Evolutionary conservation across 1,139 yeast species (phyloP).

Genomic region (Lodderomyces jiufengensis): DNA sequence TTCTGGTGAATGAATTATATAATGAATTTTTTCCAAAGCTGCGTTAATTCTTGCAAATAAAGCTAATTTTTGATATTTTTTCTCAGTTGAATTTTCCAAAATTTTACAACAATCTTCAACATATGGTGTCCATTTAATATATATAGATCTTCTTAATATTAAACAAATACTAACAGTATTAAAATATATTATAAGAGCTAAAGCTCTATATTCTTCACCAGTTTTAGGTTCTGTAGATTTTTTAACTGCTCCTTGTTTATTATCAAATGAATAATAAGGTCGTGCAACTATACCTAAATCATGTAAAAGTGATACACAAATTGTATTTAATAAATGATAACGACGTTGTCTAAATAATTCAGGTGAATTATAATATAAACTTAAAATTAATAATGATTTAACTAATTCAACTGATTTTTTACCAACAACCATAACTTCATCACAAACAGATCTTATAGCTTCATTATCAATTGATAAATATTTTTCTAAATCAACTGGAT

Average conservation of each 20-base stretch:
- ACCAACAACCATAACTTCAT: slow-evolving; percentile 69
- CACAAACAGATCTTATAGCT: slow-evolving; percentile 54
- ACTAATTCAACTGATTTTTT: slow-evolving; percentile 67
- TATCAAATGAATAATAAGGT: slow-evolving; percentile 35
- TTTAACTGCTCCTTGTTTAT: slow-evolving; percentile 32
- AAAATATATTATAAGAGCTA: slow-evolving; percentile 48
- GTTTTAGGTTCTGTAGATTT: slow-evolving; percentile 10
- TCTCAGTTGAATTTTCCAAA: slow-evolving; percentile 37
- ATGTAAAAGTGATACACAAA: slow-evolving; percentile 67
- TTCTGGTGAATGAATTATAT: slow-evolving; percentile 41
- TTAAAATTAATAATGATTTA: slow-evolving; percentile 56
- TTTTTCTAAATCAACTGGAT: slow-evolving; percentile 24
- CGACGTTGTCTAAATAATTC: slow-evolving; percentile 78
- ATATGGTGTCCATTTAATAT: slow-evolving; percentile 56
- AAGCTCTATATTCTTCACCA: slow-evolving; percentile 26
- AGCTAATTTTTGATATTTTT: slow-evolving; percentile 43
- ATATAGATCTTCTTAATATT: slow-evolving; percentile 49
- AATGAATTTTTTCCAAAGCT: slow-evolving; percentile 61
- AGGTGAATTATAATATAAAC: slow-evolving; percentile 81
- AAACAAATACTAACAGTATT: slow-evolving; percentile 51
- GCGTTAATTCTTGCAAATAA: slow-evolving; percentile 57
- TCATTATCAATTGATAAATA: slow-evolving; percentile 48
- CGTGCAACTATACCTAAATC: slow-evolving; percentile 72
- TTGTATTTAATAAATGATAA: slow-evolving; percentile 62
- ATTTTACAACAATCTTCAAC: slow-evolving; percentile 59